Base-by-base conservation (phyloP, 2,329 filamentous ascomycete species). In the Sclerotiophoma versabilis region DNA sequence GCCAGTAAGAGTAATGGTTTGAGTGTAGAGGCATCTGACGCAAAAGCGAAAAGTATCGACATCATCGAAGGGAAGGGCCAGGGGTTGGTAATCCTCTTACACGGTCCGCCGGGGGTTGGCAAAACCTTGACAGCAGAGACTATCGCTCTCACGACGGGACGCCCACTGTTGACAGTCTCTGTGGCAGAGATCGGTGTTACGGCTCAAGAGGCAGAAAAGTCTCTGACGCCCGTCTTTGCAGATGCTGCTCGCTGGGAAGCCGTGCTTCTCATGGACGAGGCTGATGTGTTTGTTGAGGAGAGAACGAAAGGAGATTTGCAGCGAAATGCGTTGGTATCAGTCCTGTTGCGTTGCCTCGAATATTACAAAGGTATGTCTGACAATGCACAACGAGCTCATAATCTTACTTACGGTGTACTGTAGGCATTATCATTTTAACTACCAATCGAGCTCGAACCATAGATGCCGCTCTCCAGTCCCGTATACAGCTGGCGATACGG, bases 221-320 rank as follows among this genome's bases (percentile, higher is more conserved):
- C 50, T 14, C 45, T 62, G 2, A 49, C 60, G 6, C 48, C 34
- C 1, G 55, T 56, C 1, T 45, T 62, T 3, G 32, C 54, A n/a
- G 42, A 62, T 2, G 55, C 39, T 0, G 50, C 30, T 14, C 77
- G 78, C 8, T 84, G 79, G 71, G 79, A 77, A 10, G 83, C 79
- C 26, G 45, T 86, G 2, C 76, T 85, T 81, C 53, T 64, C 2
- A 45, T 65, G 22, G 61, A 65, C 37, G 63, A 64, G 25, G 61
- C 61, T n/a, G 63, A 86, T 50, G 81, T 85, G 11, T 86, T 84
- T 69, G 78, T 86, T 10, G 81, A 84, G 69, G 69, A 77, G 41
- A 79, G 83, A 2, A 57, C 23, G 2, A 26, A 46, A 15, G 41
- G 25, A 19, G 59, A 59, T 22, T 20, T 68, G 1, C 50, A 63